phyloP scores from a whole-genome alignment of 2,329 filamentous ascomycete species.

The Sporothrix pallida region DNA sequence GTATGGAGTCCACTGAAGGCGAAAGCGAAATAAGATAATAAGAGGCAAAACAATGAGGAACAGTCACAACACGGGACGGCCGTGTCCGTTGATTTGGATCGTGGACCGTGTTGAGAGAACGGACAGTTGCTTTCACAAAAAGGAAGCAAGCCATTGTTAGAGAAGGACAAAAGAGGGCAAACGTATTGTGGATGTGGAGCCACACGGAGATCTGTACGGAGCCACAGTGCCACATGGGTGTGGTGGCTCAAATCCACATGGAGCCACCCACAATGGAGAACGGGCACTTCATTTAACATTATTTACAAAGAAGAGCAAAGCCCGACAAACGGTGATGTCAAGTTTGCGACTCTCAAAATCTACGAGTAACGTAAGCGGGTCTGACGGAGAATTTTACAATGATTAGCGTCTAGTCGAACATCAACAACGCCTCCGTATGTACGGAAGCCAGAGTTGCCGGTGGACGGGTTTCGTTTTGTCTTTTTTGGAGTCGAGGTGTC shows the following conservation, averaged over 20 bases:
- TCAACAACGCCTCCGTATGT: not conserved
- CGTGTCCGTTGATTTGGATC: not conserved
- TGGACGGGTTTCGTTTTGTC: slow-evolving; percentile 22
- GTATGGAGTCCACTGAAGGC: not conserved
- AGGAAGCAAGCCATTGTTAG: slow-evolving; percentile 10
- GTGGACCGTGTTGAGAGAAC: slow-evolving; percentile 7
- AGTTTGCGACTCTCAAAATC: not conserved
- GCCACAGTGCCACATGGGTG: not conserved
- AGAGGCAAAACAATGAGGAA: not conserved
- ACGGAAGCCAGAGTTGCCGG: slow-evolving; percentile 27
- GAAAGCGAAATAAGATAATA: slow-evolving; percentile 2
- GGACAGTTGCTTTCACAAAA: not conserved
- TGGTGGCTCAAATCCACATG: no score
- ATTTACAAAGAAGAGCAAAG: not conserved
- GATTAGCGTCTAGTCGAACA: slow-evolving; percentile 2
- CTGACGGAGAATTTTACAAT: slow-evolving; percentile 7
- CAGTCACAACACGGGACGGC: not conserved
- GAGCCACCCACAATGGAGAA: slow-evolving; percentile 23
- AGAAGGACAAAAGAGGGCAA: not conserved
- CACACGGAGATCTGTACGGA: not conserved
- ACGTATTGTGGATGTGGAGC: not conserved
- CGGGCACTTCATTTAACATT: not conserved
- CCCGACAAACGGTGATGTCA: not conserved
- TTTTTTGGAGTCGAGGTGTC: not conserved
- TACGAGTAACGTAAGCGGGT: not conserved